Base-by-base conservation (phyloP, 345 rosid genomes). In the Kernera saxatilis region DNA sequence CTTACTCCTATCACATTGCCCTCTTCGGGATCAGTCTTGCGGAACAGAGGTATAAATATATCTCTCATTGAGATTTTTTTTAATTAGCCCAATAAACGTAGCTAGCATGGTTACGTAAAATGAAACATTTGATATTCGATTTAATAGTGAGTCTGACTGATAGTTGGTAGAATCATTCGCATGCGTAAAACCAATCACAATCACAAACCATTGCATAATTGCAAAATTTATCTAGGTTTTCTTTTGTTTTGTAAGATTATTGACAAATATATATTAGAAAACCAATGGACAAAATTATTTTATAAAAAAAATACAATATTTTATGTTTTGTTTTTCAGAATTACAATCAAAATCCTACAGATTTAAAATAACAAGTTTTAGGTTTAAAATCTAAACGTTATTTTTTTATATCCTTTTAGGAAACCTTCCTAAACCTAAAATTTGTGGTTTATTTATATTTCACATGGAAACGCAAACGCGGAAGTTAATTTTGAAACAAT, bases 1-100 rank as follows among this genome's bases (percentile, higher is more conserved):
- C 79, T 54, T 63, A 63, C 66, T 76, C 74, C 13, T 76, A 69
- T 56, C 76, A 70, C 39, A 7, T 70, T 48, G 12, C 59, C 37
- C 66, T 76, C 43, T 3, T 45, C 18, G 76, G 75, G 14, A 63
- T 70, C 60, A 76, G 61, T 43, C 43, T 70, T 48, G 71, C 18
- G 17, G 53, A 55, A 46, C 30, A 46, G 14, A 69, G 75, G 75
- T 56, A 60, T 21, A 52, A 1, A 51, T 50, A 60, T 30, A 18
- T 39, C 7, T 36, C 35, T 43, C 5, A 14, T 21, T 14, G 3
- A 9, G n/a, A 46, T 58, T 15, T 66, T 7, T 39, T 3, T 58
- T 0, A 13, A 10, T 18, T 36, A 25, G 5, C 5, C 41, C 50
- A 29, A 1, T 26, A 5, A 13, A 26, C 13, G 23, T 26, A 29